Conservation (phyloP, 1,284 basidiomycete species). For the Austroboletus niveus region DNA sequence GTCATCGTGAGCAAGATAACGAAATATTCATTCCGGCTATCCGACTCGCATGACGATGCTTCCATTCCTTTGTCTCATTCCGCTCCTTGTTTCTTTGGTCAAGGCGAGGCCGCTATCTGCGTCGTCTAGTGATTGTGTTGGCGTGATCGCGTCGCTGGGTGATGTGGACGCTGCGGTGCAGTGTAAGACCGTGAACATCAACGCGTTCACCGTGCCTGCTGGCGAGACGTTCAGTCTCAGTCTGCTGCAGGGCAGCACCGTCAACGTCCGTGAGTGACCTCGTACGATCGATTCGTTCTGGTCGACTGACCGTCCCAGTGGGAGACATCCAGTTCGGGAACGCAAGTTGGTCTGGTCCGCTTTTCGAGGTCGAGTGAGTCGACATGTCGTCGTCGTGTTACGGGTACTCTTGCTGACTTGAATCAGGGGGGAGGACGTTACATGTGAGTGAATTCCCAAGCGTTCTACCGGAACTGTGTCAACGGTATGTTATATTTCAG, state of each 20-base stretch:
- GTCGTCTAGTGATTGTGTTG: constrained; percentile 23
- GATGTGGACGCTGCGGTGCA: constrained; percentile 33
- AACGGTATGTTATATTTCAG: constrained; percentile 19
- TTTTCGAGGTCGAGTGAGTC: constrained; percentile 31
- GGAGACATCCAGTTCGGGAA: constrained; percentile 46
- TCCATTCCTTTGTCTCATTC: constrained; percentile 9
- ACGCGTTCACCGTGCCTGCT: constrained; percentile 42
- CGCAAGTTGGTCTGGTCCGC: constrained; percentile 42
- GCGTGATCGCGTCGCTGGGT: constrained; percentile 34
- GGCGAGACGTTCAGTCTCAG: constrained; percentile 40
- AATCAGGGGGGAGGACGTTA: constrained; percentile 37
- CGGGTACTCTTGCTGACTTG: neutral
- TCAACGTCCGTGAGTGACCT: constrained; percentile 34
- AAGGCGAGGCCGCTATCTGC: constrained; percentile 13
- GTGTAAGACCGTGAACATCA: constrained; percentile 38
- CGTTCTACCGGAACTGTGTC: neutral
- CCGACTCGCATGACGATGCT: constrained; percentile 17
- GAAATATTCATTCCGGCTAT: neutral
- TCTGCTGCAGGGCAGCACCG: constrained; percentile 41
- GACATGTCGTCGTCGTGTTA: neutral
- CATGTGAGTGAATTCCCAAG: constrained; percentile 31
- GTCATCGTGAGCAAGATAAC: neutral
- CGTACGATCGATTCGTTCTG: neutral
- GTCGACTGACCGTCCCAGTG: constrained; percentile 28
- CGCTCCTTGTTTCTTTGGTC: constrained; percentile 20